Evolutionary conservation across 1,284 basidiomycete genomes (phyloP).

Genomic region (Trametes versicolor): DNA sequence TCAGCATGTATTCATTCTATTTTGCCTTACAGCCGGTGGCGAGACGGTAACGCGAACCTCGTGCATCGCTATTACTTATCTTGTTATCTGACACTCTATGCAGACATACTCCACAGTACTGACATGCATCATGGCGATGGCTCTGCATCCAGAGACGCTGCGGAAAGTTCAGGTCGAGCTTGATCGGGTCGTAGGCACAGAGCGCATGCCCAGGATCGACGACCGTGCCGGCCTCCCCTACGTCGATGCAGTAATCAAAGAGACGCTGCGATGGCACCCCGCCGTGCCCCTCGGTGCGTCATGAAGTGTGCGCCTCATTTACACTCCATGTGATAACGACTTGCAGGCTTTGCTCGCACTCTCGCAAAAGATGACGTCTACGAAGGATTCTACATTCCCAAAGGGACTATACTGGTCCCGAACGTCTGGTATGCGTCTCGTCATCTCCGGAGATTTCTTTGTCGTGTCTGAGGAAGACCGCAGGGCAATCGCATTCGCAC

Average conservation of each 20-base stretch:
- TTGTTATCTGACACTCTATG: not conserved
- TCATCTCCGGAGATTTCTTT: too few species aligned
- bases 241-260: conserved; percentile 44
- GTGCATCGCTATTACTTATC: not conserved
- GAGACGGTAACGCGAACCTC: conserved; percentile 24
- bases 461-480: not conserved
- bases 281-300: conserved; percentile 28
- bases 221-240: conserved; percentile 44
- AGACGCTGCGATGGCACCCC: conserved; percentile 46
- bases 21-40: conserved; percentile 21
- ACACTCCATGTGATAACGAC: not conserved
- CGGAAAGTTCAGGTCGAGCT: conserved; percentile 43
- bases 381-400: conserved; percentile 33
- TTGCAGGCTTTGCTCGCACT: conserved; percentile 27
- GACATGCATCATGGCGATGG: conserved; percentile 43
- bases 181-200: conserved; percentile 41
- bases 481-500: conserved; percentile 40
- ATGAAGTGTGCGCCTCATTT: not conserved
- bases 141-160: conserved; percentile 42
- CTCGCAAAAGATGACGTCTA: conserved; percentile 32
- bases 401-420: conserved; percentile 31
- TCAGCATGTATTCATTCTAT: not conserved
- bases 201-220: conserved; percentile 42
- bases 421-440: conserved; percentile 29
- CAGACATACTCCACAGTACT: conserved; percentile 30